phyloP scores from a whole-genome alignment of 2,329 filamentous ascomycete species.

The Cladophialophora yegresii region DNA sequence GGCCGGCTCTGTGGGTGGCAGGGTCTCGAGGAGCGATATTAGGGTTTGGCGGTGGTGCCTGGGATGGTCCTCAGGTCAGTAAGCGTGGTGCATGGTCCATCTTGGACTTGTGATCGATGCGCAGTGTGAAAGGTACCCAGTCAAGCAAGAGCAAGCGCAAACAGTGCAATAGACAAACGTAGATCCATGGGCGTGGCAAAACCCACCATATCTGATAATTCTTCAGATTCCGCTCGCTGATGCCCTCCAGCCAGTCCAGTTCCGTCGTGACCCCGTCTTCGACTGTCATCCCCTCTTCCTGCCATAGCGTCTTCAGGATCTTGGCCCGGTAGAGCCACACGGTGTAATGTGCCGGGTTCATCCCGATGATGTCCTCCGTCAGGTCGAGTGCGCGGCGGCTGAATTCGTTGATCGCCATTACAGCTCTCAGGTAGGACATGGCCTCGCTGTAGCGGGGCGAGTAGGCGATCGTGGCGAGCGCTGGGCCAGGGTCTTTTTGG shows the following conservation, averaged over 20 bases:
- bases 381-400: constrained; percentile 75
- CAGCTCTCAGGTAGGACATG: constrained; percentile 86
- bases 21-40: constrained; percentile 58
- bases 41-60: constrained; percentile 61
- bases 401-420: constrained; percentile 87
- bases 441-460: constrained; percentile 86
- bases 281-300: constrained; percentile 49
- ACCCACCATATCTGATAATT: constrained; percentile 96
- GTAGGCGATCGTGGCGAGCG: constrained; percentile 91
- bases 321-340: constrained; percentile 95
- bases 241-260: constrained; percentile 79
- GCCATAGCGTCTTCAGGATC: constrained; percentile 61
- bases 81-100: too few relatives aligned
- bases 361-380: constrained; percentile 83
- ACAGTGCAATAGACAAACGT: too few relatives aligned
- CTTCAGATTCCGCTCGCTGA: constrained; percentile 82
- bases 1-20: constrained; percentile 66
- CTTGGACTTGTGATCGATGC: not conserved
- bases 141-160: not conserved
- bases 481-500: constrained; percentile 47
- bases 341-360: constrained; percentile 98
- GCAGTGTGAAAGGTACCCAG: too few relatives aligned
- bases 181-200: too few relatives aligned
- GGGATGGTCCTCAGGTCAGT: too few relatives aligned
- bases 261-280: constrained; percentile 57